Conservation (phyloP, 163 green algal genomes). For the Volvox carteri region DNA sequence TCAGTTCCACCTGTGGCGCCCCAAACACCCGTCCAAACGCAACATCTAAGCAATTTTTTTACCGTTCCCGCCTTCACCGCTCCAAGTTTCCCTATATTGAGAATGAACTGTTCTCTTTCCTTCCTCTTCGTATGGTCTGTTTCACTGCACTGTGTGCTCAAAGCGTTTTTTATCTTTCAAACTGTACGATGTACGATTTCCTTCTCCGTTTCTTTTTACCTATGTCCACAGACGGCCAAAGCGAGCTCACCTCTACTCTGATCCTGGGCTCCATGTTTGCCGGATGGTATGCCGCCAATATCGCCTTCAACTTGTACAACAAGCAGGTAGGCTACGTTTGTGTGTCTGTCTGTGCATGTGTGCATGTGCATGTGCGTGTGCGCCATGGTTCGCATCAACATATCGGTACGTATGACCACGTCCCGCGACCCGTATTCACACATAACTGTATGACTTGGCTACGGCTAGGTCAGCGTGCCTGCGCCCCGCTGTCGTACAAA, state of each 20-base stretch:
- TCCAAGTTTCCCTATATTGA: too few relatives aligned
- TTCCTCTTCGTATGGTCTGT: not conserved
- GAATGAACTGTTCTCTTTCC: not conserved
- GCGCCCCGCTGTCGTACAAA: too few relatives aligned
- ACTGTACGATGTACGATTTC: too few relatives aligned
- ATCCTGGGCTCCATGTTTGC: conserved; percentile 46
- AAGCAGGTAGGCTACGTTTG: conserved; percentile 90
- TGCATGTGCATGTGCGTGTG: too few relatives aligned
- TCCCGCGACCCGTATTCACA: too few relatives aligned
- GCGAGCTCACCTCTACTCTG: conserved; percentile 15
- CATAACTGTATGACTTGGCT: too few relatives aligned
- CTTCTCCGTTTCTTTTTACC: too few relatives aligned
- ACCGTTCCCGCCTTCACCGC: not conserved
- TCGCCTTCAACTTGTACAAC: conserved; percentile 84
- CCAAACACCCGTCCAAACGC: conserved; percentile 3
- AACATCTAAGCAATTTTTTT: not conserved
- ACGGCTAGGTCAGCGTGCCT: too few relatives aligned
- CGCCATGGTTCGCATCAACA: too few relatives aligned
- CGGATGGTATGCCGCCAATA: conserved; percentile 57
- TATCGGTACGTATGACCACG: too few relatives aligned
- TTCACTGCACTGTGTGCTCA: not conserved
- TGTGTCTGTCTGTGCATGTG: not conserved
- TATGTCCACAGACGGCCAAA: not conserved
- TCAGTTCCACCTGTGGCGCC: not conserved
- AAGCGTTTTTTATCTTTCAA: not conserved